Conservation (phyloP, 78 protist genomes). For the Bodo saltans region DNA sequence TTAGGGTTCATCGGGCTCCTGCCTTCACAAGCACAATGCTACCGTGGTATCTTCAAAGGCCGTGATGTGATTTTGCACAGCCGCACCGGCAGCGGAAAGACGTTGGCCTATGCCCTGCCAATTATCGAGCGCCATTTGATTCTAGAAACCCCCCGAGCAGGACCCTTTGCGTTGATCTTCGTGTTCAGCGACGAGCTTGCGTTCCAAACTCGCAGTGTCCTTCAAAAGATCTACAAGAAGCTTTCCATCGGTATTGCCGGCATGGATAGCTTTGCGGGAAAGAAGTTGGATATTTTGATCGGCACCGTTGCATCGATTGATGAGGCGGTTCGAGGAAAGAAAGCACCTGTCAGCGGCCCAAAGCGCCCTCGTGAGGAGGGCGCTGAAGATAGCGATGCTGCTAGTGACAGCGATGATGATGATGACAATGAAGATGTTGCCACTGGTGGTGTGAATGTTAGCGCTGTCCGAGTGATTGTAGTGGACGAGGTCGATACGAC, state of each 20-base stretch:
- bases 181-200: neutral
- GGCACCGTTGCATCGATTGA: neutral
- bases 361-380: too few relatives aligned
- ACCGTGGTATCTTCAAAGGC: constrained; percentile 14
- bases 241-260: neutral
- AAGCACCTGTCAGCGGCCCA: neutral
- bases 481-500: neutral
- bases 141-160: neutral
- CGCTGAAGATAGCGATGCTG: neutral
- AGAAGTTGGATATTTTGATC: neutral
- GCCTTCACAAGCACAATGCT: neutral
- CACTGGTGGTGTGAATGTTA: neutral
- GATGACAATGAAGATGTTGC: neutral
- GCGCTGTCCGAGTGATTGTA: neutral
- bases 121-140: constrained; percentile 31
- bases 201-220: neutral
- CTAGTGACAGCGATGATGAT: neutral
- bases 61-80: constrained; percentile 57
- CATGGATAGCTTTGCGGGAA: neutral
- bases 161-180: neutral
- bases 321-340: neutral
- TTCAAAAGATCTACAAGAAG: neutral
- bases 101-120: constrained; percentile 82
- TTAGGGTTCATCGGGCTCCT: neutral
- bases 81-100: constrained; percentile 87